Conservation (phyloP, 371 early-diverging fungal genomes). For the Rhizopus microsporus region DNA sequence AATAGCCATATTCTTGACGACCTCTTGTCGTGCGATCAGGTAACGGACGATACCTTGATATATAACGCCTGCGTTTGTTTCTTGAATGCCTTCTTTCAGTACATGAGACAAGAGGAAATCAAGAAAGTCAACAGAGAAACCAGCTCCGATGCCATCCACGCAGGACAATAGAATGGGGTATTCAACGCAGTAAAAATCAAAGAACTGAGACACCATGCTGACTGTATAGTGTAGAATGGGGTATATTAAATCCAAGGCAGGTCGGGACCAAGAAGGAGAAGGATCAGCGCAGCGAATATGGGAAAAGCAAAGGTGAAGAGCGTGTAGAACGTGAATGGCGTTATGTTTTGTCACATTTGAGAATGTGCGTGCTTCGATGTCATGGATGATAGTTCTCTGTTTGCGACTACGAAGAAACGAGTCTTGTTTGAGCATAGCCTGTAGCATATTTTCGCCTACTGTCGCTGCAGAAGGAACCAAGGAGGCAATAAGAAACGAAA, state of each 20-base stretch:
- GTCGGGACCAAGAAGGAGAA: constrained; percentile 41
- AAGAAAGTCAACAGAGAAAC: constrained; percentile 50
- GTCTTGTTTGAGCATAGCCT: constrained; percentile 12
- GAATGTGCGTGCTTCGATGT: constrained; percentile 23
- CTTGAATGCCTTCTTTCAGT: constrained; percentile 38
- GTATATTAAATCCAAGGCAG: constrained; percentile 32
- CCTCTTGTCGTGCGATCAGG: constrained; percentile 45
- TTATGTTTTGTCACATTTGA: constrained; percentile 45
- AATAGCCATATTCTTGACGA: constrained; percentile 44
- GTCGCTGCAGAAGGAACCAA: constrained; percentile 10
- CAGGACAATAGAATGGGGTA: constrained; percentile 50
- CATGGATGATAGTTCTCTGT: constrained; percentile 16
- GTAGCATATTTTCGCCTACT: constrained; percentile 10
- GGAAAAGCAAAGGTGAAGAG: constrained; percentile 44
- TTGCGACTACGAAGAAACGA: constrained; percentile 12
- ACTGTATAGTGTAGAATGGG: constrained; percentile 42
- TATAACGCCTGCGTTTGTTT: constrained; percentile 40
- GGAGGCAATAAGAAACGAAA: constrained; percentile 35
- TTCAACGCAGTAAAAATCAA: constrained; percentile 51
- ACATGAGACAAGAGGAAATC: constrained; percentile 44
- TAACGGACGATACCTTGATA: constrained; percentile 53
- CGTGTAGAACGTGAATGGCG: constrained; percentile 45
- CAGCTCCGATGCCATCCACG: constrained; percentile 49
- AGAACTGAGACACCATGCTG: constrained; percentile 34
- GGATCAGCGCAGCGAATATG: constrained; percentile 45